Percentiles rank a stretch among this genome's conserved stretches.
Evolutionary conservation across 2,329 filamentous ascomycete species (phyloP).

Genomic region (Colletotrichum zoysiae): DNA sequence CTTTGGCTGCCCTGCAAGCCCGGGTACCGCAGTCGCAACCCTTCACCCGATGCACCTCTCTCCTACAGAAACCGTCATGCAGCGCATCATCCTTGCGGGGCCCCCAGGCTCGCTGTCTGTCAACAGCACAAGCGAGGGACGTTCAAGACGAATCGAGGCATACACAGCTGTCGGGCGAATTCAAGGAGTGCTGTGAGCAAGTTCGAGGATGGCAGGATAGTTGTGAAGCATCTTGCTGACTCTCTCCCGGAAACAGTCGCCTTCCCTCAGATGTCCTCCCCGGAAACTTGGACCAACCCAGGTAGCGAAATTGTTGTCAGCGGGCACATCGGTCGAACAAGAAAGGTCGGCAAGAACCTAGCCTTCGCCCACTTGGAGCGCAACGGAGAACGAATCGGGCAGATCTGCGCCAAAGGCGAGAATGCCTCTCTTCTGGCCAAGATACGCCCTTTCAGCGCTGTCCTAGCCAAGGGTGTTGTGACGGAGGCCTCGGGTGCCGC

Average conservation of each 20-base stretch:
- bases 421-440: conserved; percentile 57
- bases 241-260: conserved; percentile 44
- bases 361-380: conserved; percentile 72
- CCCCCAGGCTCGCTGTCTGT: background rate
- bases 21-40: conserved; percentile 9
- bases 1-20: conserved; percentile 26
- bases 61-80: conserved; percentile 9
- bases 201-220: background rate
- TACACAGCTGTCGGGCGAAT: conserved; percentile 24
- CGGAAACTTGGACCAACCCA: conserved; percentile 45
- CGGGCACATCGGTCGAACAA: conserved; percentile 79
- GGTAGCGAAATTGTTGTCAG: conserved; percentile 65
- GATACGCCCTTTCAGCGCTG: conserved; percentile 65
- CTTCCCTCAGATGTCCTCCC: conserved; percentile 48
- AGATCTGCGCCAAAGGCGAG: conserved; percentile 58
- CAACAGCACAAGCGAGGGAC: conserved; percentile 14
- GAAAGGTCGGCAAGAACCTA: conserved; percentile 76
- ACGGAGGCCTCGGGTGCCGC: conserved; percentile 16
- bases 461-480: conserved; percentile 58
- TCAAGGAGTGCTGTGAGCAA: conserved; percentile 40
- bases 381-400: conserved; percentile 56
- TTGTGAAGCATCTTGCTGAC: background rate
- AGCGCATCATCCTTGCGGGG: background rate
- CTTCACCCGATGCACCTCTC: background rate
- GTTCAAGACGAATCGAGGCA: conserved; percentile 13